These are phyloP conservation scores for Fistulifera solaris DNA, from an alignment of 108 stramenopile genomes.

Conservation along the genomic window DNA sequence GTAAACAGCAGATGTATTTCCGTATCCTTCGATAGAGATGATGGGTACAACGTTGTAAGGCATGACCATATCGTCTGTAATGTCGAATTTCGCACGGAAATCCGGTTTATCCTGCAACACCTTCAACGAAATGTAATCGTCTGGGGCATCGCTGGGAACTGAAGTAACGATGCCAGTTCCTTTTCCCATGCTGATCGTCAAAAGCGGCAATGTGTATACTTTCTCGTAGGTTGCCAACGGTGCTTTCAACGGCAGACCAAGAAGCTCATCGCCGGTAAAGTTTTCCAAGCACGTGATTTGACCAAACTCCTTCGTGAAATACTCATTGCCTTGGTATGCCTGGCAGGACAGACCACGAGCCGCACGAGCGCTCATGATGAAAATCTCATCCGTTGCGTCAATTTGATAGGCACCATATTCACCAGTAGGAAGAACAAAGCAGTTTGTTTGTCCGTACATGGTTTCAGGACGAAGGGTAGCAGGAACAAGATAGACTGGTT, in stretches of 20 bases:
- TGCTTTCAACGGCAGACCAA: constrained; percentile 90
- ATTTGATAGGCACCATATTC: constrained; percentile 96
- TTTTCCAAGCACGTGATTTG: constrained; percentile 72
- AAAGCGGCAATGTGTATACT: constrained; percentile 94
- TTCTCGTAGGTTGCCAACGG: constrained; percentile 88
- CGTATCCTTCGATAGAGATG: constrained; percentile 95
- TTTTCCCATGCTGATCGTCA: constrained; percentile 96
- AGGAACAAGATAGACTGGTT: constrained; percentile 86
- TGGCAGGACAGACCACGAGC: constrained; percentile 92
- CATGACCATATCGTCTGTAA: constrained; percentile 90
- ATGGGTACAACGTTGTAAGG: constrained; percentile 95
- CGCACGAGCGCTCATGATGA: constrained; percentile 86
- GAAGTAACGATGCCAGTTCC: constrained; percentile 98
- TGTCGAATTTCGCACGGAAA: constrained; percentile 91
- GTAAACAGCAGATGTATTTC: constrained; percentile 80
- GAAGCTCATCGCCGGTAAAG: constrained; percentile 82
- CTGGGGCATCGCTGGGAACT: constrained; percentile 98
- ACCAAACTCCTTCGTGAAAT: constrained; percentile 79
- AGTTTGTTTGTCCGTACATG: constrained; percentile 99
- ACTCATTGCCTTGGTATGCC: constrained; percentile 53
- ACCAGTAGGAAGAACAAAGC: constrained; percentile 94
- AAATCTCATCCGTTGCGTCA: constrained; percentile 79
- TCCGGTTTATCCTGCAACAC: constrained; percentile 91
- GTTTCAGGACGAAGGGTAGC: constrained; percentile 99
- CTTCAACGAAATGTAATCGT: constrained; percentile 93